A percentile compares a stretch with the other conserved stretches of the same genome.
These are phyloP conservation scores for Testicularia cyperi DNA, from an alignment of 1,284 basidiomycete genomes.

Conservation along the genomic window DNA sequence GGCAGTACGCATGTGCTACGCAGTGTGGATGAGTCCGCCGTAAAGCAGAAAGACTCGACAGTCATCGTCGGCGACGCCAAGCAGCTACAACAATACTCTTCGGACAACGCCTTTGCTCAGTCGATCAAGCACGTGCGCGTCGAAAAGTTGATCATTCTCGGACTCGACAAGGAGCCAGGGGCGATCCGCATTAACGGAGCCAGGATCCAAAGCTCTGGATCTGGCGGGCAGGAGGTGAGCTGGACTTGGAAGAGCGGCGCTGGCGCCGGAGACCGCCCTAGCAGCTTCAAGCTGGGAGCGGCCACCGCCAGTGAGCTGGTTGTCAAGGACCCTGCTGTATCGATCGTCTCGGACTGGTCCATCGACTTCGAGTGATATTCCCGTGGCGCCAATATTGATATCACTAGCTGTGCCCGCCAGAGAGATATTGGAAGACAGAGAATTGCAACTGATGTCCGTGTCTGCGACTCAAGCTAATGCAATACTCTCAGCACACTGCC, in stretches of 20 bases:
- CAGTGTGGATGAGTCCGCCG: constrained; percentile 22
- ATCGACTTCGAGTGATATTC: constrained; percentile 36
- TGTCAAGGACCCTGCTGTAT: constrained; percentile 50
- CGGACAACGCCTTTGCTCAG: constrained; percentile 40
- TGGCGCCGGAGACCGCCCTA: constrained; percentile 20
- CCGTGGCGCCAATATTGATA: no score
- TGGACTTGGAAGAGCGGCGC: constrained; percentile 40
- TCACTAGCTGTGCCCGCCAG: no score
- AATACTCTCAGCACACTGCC: no score
- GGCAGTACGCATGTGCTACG: constrained; percentile 18
- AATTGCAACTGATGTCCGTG: no score
- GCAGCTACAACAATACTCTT: constrained; percentile 19
- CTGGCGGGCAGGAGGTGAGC: constrained; percentile 4
- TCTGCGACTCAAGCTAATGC: no score
- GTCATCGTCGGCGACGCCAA: constrained; percentile 29
- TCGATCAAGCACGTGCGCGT: constrained; percentile 48
- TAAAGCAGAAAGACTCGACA: constrained; percentile 9
- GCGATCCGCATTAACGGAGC: constrained; percentile 21
- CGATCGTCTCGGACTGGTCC: constrained; percentile 44
- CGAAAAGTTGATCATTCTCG: constrained; percentile 53
- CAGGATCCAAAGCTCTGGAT: no score
- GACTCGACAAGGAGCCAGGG: constrained; percentile 38
- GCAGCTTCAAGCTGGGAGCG: constrained; percentile 6
- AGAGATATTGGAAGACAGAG: no score
- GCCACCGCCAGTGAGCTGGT: constrained; percentile 41